These are phyloP conservation scores for Penicillium coprophilum DNA, from an alignment of 495 filamentous ascomycete species.

Conservation along the genomic window DNA sequence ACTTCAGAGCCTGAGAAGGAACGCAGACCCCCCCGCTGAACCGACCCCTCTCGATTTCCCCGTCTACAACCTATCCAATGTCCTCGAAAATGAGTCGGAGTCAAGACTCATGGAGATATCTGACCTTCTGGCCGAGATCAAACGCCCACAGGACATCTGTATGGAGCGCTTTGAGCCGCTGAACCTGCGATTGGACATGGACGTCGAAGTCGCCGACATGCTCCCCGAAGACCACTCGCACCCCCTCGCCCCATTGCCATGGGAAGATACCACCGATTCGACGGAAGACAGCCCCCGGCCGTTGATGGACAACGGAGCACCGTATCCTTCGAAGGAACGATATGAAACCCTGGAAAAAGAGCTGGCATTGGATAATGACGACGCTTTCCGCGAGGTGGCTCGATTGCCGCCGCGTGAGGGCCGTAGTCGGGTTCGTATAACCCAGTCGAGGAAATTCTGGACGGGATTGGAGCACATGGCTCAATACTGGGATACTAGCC, in stretches of 20 bases:
- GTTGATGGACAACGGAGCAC: conserved; percentile 51
- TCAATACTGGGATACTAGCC: conserved; percentile 63
- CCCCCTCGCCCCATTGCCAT: conserved; percentile 48
- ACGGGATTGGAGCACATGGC: conserved; percentile 56
- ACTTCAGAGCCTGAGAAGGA: conserved; percentile 42
- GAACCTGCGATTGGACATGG: conserved; percentile 49
- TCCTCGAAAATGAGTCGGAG: conserved; percentile 26
- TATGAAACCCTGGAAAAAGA: conserved; percentile 52
- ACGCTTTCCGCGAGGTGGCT: conserved; percentile 53
- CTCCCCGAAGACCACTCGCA: conserved; percentile 40
- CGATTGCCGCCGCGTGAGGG: conserved; percentile 44
- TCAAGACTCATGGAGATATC: conserved; percentile 38
- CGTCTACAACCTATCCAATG: conserved; percentile 35
- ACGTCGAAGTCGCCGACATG: conserved; percentile 46
- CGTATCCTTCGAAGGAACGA: conserved; percentile 46
- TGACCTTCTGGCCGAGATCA: conserved; percentile 46
- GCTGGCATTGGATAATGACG: conserved; percentile 55
- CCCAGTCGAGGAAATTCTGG: conserved; percentile 62
- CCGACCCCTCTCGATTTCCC: conserved; percentile 54
- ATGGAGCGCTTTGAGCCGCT: conserved; percentile 50
- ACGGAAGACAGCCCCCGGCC: conserved; percentile 27
- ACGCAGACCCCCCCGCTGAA: conserved; percentile 42
- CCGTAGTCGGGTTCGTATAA: conserved; percentile 45
- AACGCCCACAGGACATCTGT: conserved; percentile 53
- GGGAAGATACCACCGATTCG: conserved; percentile 35